phyloP scores from a whole-genome alignment of 2,329 filamentous ascomycete species.

The Aaosphaeria pasadenensis region DNA sequence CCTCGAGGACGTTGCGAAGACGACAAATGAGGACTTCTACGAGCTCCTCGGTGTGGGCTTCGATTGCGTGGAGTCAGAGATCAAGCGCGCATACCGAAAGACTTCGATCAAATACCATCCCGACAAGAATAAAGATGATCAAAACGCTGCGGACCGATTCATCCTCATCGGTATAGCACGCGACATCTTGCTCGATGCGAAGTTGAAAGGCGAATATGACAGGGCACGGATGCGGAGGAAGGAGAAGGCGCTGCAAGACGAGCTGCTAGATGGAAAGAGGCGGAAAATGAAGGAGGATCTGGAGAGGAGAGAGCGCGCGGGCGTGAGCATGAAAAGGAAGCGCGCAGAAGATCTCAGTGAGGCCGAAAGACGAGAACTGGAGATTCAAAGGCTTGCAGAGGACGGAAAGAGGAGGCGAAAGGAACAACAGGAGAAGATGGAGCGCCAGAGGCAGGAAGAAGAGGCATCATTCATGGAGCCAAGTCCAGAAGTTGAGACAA shows the following conservation, averaged over 20 bases:
- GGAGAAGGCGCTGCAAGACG: slow-evolving; percentile 67
- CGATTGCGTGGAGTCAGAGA: slow-evolving; percentile 65
- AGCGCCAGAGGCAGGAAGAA: slow-evolving; percentile 53
- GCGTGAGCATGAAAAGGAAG: slow-evolving; percentile 38
- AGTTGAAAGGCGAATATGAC: slow-evolving; percentile 75
- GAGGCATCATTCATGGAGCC: slow-evolving; percentile 42
- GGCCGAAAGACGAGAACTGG: slow-evolving; percentile 58
- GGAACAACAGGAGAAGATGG: slow-evolving; percentile 52
- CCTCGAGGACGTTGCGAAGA: slow-evolving; percentile 42
- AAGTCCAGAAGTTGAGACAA: slow-evolving; percentile 12
- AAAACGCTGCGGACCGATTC: slow-evolving; percentile 72
- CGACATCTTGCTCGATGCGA: slow-evolving; percentile 72
- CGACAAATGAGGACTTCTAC: slow-evolving; percentile 65
- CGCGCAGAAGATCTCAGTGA: slow-evolving; percentile 44
- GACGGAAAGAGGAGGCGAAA: slow-evolving; percentile 54
- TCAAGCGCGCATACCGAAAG: slow-evolving; percentile 80
- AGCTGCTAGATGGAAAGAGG: slow-evolving; percentile 69
- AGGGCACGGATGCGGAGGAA: slow-evolving; percentile 68
- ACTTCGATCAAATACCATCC: slow-evolving; percentile 89
- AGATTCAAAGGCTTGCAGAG: slow-evolving; percentile 45
- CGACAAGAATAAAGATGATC: slow-evolving; percentile 70
- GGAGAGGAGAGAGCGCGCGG: slow-evolving; percentile 67
- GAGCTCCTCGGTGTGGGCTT: slow-evolving; percentile 67
- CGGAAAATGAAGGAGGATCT: slow-evolving; percentile 82
- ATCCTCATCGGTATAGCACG: slow-evolving; percentile 82